Conservation (phyloP, 371 early-diverging fungal species). For the Mortierella sp. region DNA sequence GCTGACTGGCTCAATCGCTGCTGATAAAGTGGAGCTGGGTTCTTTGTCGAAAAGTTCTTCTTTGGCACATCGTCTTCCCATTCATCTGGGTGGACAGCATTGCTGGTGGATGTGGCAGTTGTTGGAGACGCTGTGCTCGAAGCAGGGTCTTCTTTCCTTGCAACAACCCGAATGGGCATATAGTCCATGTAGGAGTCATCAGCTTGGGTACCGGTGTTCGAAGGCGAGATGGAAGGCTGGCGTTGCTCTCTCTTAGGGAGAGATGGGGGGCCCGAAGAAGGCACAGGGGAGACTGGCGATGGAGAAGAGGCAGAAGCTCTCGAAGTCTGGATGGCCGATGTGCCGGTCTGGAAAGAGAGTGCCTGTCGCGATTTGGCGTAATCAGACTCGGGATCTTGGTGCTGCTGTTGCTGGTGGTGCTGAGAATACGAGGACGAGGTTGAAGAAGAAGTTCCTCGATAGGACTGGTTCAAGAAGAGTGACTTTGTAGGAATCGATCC, state of each 20-base stretch:
- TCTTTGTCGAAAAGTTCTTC: not conserved
- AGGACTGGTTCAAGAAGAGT: slow-evolving; percentile 40
- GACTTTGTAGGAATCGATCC: slow-evolving; percentile 19
- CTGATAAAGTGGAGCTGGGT: slow-evolving; percentile 11
- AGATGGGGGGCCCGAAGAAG: slow-evolving; percentile 13
- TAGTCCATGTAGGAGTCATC: slow-evolving; percentile 37
- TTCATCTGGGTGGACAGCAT: slow-evolving; percentile 37
- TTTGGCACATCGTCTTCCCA: slow-evolving; percentile 33
- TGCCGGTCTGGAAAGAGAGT: slow-evolving; percentile 42
- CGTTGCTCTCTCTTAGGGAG: slow-evolving; percentile 27
- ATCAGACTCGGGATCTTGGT: slow-evolving; percentile 29
- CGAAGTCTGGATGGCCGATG: not conserved
- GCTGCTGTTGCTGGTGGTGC: slow-evolving; percentile 6
- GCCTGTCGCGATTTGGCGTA: slow-evolving; percentile 41
- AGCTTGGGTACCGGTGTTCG: not conserved
- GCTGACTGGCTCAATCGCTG: slow-evolving; percentile 11
- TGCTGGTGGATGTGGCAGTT: slow-evolving; percentile 2
- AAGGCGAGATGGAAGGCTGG: slow-evolving; percentile 7
- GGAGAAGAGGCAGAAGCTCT: slow-evolving; percentile 1
- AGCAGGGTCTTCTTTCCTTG: slow-evolving; percentile 26
- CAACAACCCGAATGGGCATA: slow-evolving; percentile 41
- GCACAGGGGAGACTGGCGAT: not conserved
- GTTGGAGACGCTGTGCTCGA: not conserved
- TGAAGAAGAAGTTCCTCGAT: slow-evolving; percentile 12
- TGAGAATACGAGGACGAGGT: not conserved